Evolutionary conservation across 192 early-diverging fungal species (phyloP), one percentile per base, ranked within the genome.

Genomic region (Dissophora globulifera): DNA sequence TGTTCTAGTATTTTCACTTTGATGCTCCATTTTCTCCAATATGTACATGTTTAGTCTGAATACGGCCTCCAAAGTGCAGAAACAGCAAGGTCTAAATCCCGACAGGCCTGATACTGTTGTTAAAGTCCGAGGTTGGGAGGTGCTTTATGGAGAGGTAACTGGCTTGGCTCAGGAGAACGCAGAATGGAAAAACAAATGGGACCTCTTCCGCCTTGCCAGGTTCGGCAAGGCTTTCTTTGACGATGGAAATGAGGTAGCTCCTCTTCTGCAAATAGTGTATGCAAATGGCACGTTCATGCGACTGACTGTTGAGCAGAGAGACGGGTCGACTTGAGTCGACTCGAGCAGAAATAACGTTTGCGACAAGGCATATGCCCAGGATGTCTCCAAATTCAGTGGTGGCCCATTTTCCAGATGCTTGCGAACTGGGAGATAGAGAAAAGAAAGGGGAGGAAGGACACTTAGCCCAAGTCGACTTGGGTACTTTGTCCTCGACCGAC

Each of bases 221-320:
- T 38, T 43, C 35, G 55, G 55, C 29, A 67, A 67, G 20, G 65
- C 65, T 29, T 58, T 67, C 22, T 6, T 67, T 3, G 49, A 67
- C 40, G 12, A 38, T 42, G 65, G 65, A 0, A 25, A 16, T 41
- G 38, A 58, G 19, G 20, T 33, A 0, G 65, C 40, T 6, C 65
- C 65, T 50, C 27, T 67, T 17, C 25, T 67, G 6, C 65, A 67
- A 29, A 26, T 67, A 26, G 47, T 67, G 23, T 67, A 51, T 30
- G 11, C 13, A 54, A 67, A 38, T 51, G 65, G 35, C 10, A 67
- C 55, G 5, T 58, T 35, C 56, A 67, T 67, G 65, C 65, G 65
- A 12, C 56, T 67, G 22, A 45, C 11, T 9, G 13, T n/a, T n/a
- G n/a, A n/a, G n/a, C n/a, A n/a, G n/a, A n/a, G n/a, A n/a, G n/a